Percentiles rank a stretch among this genome's conserved stretches.
Evolutionary conservation across 352 stramenopile species (phyloP).

Genomic region (Pythium aquatile): DNA sequence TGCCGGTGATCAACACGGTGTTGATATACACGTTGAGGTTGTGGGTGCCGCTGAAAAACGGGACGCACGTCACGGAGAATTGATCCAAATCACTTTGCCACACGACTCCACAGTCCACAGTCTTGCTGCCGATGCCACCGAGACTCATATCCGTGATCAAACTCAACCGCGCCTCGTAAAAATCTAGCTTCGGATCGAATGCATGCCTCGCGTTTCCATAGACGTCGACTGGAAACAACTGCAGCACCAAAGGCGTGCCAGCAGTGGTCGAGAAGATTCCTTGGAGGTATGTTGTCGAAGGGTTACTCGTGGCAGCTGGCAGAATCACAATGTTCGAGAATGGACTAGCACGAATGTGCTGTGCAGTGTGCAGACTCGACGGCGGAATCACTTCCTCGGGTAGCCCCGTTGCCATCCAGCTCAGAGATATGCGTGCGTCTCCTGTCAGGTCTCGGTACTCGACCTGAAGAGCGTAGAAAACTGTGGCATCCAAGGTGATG

Average conservation of each 20-base stretch:
- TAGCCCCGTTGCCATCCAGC: conserved; percentile 39
- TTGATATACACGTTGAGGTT: conserved; percentile 48
- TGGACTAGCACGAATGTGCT: conserved; percentile 51
- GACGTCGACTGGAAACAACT: conserved; percentile 43
- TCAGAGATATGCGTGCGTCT: conserved; percentile 40
- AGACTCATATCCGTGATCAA: conserved; percentile 46
- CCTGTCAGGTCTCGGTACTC: conserved; percentile 58
- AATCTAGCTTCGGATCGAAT: conserved; percentile 27
- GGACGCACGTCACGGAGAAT: conserved; percentile 29
- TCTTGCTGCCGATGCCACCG: conserved; percentile 43
- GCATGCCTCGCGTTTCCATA: conserved; percentile 42
- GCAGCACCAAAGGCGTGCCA: conserved; percentile 34
- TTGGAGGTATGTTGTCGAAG: conserved; percentile 28
- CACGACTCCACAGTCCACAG: conserved; percentile 17
- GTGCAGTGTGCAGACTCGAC: conserved; percentile 40
- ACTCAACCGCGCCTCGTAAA: conserved; percentile 37
- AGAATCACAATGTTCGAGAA: conserved; percentile 45
- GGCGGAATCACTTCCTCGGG: conserved; percentile 47
- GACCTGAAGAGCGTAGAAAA: conserved; percentile 49
- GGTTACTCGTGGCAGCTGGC: conserved; percentile 30
- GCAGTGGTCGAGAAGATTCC: conserved; percentile 32
- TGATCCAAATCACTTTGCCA: not conserved
- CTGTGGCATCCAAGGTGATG: conserved; percentile 34
- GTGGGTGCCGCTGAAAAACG: conserved; percentile 55
- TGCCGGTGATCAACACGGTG: conserved; percentile 32